Evolutionary conservation across 2,329 filamentous ascomycete species (phyloP).

Genomic region (Phyllosticta citrichinensis): DNA sequence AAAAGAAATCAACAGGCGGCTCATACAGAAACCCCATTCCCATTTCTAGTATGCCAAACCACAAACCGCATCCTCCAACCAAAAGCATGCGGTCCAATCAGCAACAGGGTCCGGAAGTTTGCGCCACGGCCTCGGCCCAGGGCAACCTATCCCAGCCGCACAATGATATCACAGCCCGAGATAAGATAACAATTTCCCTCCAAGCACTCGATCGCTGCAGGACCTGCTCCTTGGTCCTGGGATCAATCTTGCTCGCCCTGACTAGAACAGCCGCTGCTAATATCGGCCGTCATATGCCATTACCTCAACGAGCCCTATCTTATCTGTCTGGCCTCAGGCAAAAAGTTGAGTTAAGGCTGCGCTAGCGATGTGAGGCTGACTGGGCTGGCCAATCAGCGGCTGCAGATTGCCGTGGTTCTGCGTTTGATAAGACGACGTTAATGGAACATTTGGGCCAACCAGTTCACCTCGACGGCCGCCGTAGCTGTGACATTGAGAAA

Average conservation of each 20-base stretch:
- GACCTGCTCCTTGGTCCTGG: not conserved
- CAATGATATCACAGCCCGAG: no score
- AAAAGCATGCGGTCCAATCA: not conserved
- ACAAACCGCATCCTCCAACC: not conserved
- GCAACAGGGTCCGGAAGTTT: not conserved
- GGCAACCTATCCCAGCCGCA: no score
- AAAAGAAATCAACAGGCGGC: not conserved
- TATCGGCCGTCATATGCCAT: not conserved
- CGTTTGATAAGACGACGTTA: no score
- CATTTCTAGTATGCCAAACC: not conserved
- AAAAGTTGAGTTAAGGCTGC: no score
- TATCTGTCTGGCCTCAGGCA: not conserved
- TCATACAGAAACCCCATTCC: not conserved
- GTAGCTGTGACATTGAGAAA: no score
- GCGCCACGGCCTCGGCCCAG: no score
- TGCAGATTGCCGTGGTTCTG: no score
- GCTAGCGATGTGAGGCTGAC: no score
- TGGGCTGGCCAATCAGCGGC: no score
- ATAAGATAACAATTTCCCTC: not conserved
- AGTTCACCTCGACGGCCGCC: no score
- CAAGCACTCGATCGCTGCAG: not conserved
- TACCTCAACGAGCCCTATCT: not conserved
- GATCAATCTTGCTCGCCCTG: not conserved
- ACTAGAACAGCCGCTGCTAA: not conserved
- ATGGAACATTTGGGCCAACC: no score